A percentile compares a stretch with the other conserved stretches of the same genome.
These are phyloP conservation scores for Pythium biforme DNA, from an alignment of 352 stramenopile species.

Conservation along the genomic window DNA sequence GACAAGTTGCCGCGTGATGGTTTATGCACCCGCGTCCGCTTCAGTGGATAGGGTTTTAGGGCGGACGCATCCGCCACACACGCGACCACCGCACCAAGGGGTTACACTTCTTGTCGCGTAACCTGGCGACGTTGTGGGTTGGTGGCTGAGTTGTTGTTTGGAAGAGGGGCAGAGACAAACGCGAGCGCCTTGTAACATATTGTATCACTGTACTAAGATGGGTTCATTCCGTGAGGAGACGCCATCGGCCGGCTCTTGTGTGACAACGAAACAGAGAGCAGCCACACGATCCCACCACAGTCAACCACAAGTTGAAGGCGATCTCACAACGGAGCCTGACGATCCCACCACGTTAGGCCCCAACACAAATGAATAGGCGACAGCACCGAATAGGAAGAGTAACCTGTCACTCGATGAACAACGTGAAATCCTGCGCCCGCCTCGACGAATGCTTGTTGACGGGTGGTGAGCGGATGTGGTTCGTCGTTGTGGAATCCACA, in stretches of 20 bases:
- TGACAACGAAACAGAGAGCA: conserved; percentile 13
- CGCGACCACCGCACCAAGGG: not conserved
- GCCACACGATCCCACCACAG: conserved; percentile 14
- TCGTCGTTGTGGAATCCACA: not conserved
- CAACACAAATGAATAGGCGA: too few relatives aligned
- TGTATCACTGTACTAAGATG: not conserved
- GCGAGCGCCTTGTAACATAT: conserved; percentile 11
- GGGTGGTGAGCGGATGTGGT: too few relatives aligned
- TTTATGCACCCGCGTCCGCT: conserved; percentile 14
- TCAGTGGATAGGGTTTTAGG: conserved; percentile 15
- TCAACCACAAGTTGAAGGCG: conserved; percentile 11
- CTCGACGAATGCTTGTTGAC: too few relatives aligned
- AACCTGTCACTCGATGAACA: too few relatives aligned
- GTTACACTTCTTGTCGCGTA: conserved; percentile 1
- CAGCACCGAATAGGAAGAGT: too few relatives aligned
- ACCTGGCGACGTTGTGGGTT: conserved; percentile 7
- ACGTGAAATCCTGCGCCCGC: too few relatives aligned
- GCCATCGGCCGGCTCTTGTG: conserved; percentile 1
- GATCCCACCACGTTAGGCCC: not conserved
- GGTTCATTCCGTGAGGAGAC: conserved; percentile 8
- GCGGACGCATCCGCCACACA: not conserved
- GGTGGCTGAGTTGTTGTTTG: conserved; percentile 6
- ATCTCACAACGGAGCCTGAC: not conserved
- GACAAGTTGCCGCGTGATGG: conserved; percentile 17
- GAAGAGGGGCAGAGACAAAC: conserved; percentile 1